Conservation (phyloP, 2,329 filamentous ascomycete species). For the Fusarium annulatum region DNA sequence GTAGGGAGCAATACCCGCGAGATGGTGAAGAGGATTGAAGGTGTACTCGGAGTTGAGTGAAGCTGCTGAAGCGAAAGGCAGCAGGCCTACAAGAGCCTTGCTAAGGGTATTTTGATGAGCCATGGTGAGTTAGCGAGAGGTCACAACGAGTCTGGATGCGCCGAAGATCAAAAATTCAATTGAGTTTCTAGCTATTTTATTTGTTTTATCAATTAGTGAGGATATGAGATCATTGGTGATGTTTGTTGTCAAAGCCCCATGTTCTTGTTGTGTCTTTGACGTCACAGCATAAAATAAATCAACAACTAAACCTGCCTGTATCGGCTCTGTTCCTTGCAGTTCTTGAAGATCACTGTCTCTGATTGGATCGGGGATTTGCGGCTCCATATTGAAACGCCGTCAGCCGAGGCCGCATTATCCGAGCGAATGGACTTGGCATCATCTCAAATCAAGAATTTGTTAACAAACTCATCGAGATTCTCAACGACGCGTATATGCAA, state of each 20-base stretch:
- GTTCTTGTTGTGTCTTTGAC: conserved; percentile 19
- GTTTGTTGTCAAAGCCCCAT: background rate
- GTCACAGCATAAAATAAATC: conserved; percentile 20
- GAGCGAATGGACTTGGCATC: conserved; percentile 25
- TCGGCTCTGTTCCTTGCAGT: conserved; percentile 26
- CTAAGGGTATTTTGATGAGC: conserved; percentile 8
- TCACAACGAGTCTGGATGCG: background rate
- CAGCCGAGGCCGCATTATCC: conserved; percentile 34
- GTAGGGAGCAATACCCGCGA: conserved; percentile 67
- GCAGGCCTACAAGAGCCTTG: conserved; percentile 15
- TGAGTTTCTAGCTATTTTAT: conserved; percentile 2
- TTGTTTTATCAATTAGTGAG: background rate
- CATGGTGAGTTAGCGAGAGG: conserved; percentile 5
- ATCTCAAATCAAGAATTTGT: conserved; percentile 18
- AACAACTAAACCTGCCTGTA: conserved; percentile 23
- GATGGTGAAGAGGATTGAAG: conserved; percentile 66
- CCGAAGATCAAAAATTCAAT: background rate
- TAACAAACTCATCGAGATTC: background rate
- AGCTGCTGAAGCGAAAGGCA: conserved; percentile 29
- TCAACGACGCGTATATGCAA: background rate
- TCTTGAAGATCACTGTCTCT: background rate
- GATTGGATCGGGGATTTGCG: conserved; percentile 39
- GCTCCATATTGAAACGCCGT: conserved; percentile 12
- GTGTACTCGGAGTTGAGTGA: conserved; percentile 58
- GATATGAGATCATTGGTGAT: conserved; percentile 30